phyloP scores from a whole-genome alignment of 2,329 filamentous ascomycete species.

The Monosporascus ibericus region DNA sequence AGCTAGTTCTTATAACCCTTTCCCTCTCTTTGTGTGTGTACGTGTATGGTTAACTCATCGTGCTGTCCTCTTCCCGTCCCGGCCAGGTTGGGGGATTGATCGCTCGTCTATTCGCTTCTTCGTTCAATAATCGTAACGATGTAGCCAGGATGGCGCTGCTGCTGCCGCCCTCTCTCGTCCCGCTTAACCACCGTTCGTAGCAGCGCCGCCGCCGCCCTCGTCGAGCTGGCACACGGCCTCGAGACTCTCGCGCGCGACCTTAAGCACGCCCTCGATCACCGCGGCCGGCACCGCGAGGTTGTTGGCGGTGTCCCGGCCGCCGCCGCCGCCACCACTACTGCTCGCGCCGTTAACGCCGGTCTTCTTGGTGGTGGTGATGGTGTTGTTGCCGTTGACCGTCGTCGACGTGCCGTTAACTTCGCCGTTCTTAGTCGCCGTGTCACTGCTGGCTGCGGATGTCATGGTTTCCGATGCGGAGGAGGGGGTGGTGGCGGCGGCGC shows the following conservation, averaged over 20 bases:
- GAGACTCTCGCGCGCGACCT: constrained; percentile 51
- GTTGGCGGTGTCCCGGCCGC: constrained; percentile 21
- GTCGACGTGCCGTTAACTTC: constrained; percentile 23
- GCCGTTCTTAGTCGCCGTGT: constrained; percentile 3
- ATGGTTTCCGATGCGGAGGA: constrained; percentile 6
- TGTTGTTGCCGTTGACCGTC: constrained; percentile 23
- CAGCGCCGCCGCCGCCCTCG: constrained; percentile 10
- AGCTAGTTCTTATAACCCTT: too few species aligned
- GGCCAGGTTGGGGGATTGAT: too few species aligned
- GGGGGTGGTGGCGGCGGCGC: constrained; percentile 16
- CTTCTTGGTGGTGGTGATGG: constrained; percentile 15
- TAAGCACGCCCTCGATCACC: constrained; percentile 58
- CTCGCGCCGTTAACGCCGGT: constrained; percentile 11
- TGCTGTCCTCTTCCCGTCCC: not conserved
- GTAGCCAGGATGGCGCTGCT: not conserved
- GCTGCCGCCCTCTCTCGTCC: not conserved
- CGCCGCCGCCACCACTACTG: not conserved
- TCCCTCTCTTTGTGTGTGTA: too few species aligned
- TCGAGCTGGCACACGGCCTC: constrained; percentile 42
- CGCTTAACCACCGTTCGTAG: not conserved
- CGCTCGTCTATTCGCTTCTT: too few species aligned
- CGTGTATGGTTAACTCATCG: too few species aligned
- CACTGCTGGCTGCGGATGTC: constrained; percentile 18
- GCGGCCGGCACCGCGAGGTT: constrained; percentile 51
- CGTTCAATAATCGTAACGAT: not conserved